Percentiles rank a stretch among this genome's conserved stretches.
Conservation (phyloP, 164 flowering plant species). For the Brasenia schreberi region DNA sequence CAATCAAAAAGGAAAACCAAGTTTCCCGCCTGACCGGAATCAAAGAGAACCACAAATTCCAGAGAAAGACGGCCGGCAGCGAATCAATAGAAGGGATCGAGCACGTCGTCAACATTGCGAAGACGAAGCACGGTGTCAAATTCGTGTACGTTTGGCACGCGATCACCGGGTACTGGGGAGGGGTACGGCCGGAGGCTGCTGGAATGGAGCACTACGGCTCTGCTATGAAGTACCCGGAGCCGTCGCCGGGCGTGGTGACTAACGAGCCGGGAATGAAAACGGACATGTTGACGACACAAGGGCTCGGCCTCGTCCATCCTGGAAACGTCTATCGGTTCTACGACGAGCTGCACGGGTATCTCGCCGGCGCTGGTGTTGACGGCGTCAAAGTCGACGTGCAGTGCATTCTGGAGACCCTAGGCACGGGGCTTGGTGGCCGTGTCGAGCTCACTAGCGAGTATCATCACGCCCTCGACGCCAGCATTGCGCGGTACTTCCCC, state of each 20-base stretch:
- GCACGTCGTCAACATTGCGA: conserved; percentile 57
- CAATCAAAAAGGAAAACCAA: conserved; percentile 10
- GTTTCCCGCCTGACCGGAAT: conserved; percentile 57
- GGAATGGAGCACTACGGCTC: conserved; percentile 66
- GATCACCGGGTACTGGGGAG: conserved; percentile 95
- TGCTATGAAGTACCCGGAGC: conserved; percentile 37
- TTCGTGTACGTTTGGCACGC: conserved; percentile 97
- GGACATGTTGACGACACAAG: conserved; percentile 57
- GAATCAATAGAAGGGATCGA: conserved; percentile 32
- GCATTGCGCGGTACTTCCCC: conserved; percentile 59
- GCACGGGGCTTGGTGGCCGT: conserved; percentile 74
- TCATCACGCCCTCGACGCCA: conserved; percentile 86
- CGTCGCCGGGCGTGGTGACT: conserved; percentile 45
- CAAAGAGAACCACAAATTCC: conserved; percentile 72
- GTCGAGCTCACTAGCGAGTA: conserved; percentile 73
- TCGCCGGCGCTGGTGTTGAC: conserved; percentile 71
- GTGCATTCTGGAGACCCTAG: conserved; percentile 84
- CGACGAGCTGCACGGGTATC: conserved; percentile 61
- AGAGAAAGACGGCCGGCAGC: conserved; percentile 40
- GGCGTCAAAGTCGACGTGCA: conserved; percentile 97
- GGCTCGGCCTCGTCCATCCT: conserved; percentile 71
- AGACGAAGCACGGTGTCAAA: conserved; percentile 64
- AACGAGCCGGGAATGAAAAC: conserved; percentile 68
- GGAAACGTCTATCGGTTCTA: conserved; percentile 53
- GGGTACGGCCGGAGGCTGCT: conserved; percentile 55